A percentile compares a stretch with the other conserved stretches of the same genome.
phyloP scores from a whole-genome alignment of 2,329 filamentous ascomycete species.

The Davidsoniella neocaledoniae region DNA sequence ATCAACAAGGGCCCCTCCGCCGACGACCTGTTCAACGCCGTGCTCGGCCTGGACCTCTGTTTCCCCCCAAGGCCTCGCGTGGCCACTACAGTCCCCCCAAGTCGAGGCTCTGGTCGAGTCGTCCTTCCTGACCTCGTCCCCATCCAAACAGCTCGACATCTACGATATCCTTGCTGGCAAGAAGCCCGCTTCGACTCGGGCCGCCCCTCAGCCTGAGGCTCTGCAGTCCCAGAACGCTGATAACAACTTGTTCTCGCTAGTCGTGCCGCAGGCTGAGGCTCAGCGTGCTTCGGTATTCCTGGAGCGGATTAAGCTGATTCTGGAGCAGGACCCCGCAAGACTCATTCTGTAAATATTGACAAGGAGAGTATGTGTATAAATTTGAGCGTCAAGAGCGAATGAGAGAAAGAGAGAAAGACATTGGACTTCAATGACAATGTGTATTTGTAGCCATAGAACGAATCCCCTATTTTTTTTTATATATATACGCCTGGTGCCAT shows the following conservation, averaged over 20 bases:
- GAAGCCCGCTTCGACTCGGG: conserved; percentile 16
- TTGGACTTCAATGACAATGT: conserved; percentile 8
- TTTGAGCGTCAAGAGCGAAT: not conserved
- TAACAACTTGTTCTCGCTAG: conserved; percentile 66
- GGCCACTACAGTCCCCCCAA: conserved; percentile 56
- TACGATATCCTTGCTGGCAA: conserved; percentile 58
- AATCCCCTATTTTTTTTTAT: not conserved
- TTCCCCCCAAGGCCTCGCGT: conserved; percentile 33
- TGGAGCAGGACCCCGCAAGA: conserved; percentile 66
- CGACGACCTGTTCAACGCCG: conserved; percentile 75
- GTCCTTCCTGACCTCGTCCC: conserved; percentile 21
- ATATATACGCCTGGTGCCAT: conserved; percentile 12
- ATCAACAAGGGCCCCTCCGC: conserved; percentile 37
- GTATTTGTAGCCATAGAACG: conserved; percentile 12
- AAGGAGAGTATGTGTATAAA: conserved; percentile 6
- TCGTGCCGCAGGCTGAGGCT: conserved; percentile 65
- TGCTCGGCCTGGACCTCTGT: conserved; percentile 51
- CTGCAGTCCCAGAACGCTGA: conserved; percentile 33
- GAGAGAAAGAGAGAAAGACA: not conserved
- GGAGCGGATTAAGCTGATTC: conserved; percentile 65
- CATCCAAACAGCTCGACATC: conserved; percentile 41
- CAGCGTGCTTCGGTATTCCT: conserved; percentile 67
- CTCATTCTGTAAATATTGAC: conserved; percentile 39
- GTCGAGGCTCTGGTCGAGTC: conserved; percentile 42
- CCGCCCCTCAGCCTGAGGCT: conserved; percentile 16